Base-by-base conservation (phyloP, 2,329 filamentous ascomycete species). In the Diaporthe citrichinensis region DNA sequence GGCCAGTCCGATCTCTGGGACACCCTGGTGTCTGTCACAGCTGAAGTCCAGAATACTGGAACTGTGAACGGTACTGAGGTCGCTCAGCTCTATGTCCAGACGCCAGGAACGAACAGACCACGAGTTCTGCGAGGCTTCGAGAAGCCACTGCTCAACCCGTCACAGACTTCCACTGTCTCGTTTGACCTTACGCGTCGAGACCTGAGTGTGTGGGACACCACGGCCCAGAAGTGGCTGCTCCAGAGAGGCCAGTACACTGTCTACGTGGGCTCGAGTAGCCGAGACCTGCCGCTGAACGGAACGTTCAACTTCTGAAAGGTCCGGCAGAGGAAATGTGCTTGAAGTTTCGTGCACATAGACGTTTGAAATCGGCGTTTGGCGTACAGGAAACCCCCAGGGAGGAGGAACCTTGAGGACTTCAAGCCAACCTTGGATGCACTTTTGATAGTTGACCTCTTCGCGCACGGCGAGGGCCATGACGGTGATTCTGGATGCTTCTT, bases 111-210 rank as follows among this genome's bases (percentile, higher is more conserved):
- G 4, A 82, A 80, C 9, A 92, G 92, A 0, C 82, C 87, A 0
- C 84, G 87, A 55, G 91, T 94, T 81, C 85, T 94, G n/a, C 86
- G 92, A 10, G 92, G 92, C 9, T 94, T 94, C 76, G 90, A 90
- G 71, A 94, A 94, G 84, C 84, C 88, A 0, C 84, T 84, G 23
- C 77, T 94, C 59, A 83, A 85, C 20, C 84, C 86, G 0, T 86
- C 87, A 0, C 81, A 86, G 74, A 86, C 82, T 25, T 82, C 83
- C 23, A 86, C 83, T 0, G 83, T 92, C 0, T 82, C 79, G 0
- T 90, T 94, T 74, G 80, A 85, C 36, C 80, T 94, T 53, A 93
- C 87, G 25, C 86, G 92, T 55, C 88, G 92, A 76, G 92, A 94
- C 79, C 79, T 94, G 67, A 94, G 92, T 81, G 86, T 91, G 36